phyloP scores from a whole-genome alignment of 225 moss, liverwort and hornwort genomes.

The Marchantia paleacea region DNA sequence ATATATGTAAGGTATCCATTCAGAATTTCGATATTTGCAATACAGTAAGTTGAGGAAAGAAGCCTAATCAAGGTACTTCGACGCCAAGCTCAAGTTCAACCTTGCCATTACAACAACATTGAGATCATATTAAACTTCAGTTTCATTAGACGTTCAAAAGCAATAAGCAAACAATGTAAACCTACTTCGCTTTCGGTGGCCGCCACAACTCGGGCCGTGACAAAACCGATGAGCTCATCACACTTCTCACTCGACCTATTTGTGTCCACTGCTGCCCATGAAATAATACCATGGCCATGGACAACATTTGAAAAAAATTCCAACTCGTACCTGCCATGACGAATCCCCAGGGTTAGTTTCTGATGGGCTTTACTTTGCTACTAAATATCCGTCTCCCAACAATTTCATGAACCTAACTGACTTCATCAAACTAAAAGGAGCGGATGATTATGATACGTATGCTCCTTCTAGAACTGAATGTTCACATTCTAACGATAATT shows the following conservation, averaged over 20 bases:
- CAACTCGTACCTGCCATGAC: conserved; percentile 62
- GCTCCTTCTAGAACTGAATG: not conserved
- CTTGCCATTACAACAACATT: not conserved
- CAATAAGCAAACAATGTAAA: not conserved
- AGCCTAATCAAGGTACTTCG: not conserved
- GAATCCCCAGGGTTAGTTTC: not conserved
- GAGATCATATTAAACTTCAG: not conserved
- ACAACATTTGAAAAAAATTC: conserved; percentile 87
- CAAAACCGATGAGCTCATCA: conserved; percentile 91
- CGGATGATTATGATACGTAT: not conserved
- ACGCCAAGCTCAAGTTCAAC: not conserved
- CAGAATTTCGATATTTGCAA: not conserved
- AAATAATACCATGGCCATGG: conserved; percentile 75
- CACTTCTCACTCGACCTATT: conserved; percentile 67
- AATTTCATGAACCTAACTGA: no score
- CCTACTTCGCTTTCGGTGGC: conserved; percentile 73
- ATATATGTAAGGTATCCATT: not conserved
- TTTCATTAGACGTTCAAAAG: not conserved
- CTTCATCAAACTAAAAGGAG: not conserved
- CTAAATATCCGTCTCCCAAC: not conserved
- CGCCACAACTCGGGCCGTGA: conserved; percentile 74
- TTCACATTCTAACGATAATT: not conserved
- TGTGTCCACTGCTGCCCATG: conserved; percentile 86
- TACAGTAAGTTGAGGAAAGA: not conserved
- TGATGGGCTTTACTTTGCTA: not conserved